phyloP scores from a whole-genome alignment of 345 rosid species.

The Lepidium africanum region DNA sequence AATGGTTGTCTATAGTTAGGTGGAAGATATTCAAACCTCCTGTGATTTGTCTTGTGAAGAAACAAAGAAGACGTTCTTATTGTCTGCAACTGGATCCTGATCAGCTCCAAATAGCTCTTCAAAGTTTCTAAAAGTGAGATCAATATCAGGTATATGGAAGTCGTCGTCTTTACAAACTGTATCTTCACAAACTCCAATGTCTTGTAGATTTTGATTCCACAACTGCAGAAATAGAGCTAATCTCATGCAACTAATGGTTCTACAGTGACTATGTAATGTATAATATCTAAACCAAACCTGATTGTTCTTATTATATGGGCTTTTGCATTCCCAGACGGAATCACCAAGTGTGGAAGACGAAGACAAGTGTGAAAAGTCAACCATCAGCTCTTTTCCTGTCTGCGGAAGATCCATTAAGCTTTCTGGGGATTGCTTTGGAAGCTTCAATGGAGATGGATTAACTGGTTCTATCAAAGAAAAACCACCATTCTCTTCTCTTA shows the following conservation, averaged over 20 bases:
- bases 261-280: constrained; percentile 32
- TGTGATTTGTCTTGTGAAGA: constrained; percentile 5
- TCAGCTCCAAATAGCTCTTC: constrained; percentile 77
- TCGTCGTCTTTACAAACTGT: constrained; percentile 43
- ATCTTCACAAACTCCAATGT: constrained; percentile 81
- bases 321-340: constrained; percentile 65
- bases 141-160: constrained; percentile 73
- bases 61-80: constrained; percentile 10
- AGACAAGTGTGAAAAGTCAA: constrained; percentile 38
- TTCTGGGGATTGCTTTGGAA: constrained; percentile 27
- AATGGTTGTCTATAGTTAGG: background rate
- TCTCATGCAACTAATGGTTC: constrained; percentile 6
- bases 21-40: constrained; percentile 20
- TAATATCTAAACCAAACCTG: constrained; percentile 14
- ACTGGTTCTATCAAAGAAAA: constrained; percentile 11
- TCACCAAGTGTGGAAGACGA: constrained; percentile 40
- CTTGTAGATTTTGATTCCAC: constrained; percentile 82
- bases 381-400: constrained; percentile 32
- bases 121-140: constrained; percentile 58
- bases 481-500: constrained; percentile 25
- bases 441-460: background rate
- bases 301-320: constrained; percentile 31
- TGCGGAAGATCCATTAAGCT: constrained; percentile 22
- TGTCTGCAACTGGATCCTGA: constrained; percentile 34
- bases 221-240: constrained; percentile 35